Percentiles rank a stretch among this genome's conserved stretches.
Evolutionary conservation across 176 grass and related monocot genomes (phyloP).

Genomic region (Musa schizocarpa): DNA sequence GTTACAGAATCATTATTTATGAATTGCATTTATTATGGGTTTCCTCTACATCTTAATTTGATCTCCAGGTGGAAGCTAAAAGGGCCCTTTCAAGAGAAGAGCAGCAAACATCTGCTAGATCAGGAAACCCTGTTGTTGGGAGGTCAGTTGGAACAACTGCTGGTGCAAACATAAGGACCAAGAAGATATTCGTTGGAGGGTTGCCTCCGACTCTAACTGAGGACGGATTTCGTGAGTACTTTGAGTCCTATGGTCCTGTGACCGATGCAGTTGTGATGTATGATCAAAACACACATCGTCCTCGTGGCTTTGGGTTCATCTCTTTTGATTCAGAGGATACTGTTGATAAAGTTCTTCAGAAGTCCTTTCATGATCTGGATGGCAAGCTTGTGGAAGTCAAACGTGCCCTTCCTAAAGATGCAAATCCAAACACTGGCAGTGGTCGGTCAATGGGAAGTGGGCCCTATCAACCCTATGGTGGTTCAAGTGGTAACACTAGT

Average conservation of each 20-base stretch:
- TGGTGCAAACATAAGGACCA: slow-evolving; percentile 4
- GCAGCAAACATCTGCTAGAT: slow-evolving; percentile 7
- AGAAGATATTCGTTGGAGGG: slow-evolving; percentile 30
- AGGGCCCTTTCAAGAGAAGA: slow-evolving; percentile 14
- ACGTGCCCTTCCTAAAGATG: slow-evolving; percentile 16
- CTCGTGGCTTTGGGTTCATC: slow-evolving; percentile 24
- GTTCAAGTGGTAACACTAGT: slow-evolving; percentile 34
- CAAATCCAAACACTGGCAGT: slow-evolving; percentile 47
- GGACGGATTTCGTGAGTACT: slow-evolving; percentile 13
- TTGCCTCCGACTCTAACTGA: slow-evolving; percentile 10
- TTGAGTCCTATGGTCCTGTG: slow-evolving; percentile 11
- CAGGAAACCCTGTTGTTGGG: background rate
- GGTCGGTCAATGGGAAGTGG: slow-evolving; percentile 49
- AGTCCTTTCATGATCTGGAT: background rate
- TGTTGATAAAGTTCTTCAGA: slow-evolving; percentile 2
- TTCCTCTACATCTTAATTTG: background rate
- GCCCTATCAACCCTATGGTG: slow-evolving; percentile 53
- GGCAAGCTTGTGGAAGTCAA: slow-evolving; percentile 17
- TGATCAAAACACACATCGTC: background rate
- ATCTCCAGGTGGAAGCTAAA: slow-evolving; percentile 10
- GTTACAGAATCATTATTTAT: background rate
- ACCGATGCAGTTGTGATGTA: slow-evolving; percentile 22
- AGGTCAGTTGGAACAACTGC: background rate
- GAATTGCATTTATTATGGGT: background rate
- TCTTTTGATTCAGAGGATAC: background rate